Evolutionary conservation across 2,329 filamentous ascomycete genomes (phyloP).

Genomic region (Xylaria sp.): DNA sequence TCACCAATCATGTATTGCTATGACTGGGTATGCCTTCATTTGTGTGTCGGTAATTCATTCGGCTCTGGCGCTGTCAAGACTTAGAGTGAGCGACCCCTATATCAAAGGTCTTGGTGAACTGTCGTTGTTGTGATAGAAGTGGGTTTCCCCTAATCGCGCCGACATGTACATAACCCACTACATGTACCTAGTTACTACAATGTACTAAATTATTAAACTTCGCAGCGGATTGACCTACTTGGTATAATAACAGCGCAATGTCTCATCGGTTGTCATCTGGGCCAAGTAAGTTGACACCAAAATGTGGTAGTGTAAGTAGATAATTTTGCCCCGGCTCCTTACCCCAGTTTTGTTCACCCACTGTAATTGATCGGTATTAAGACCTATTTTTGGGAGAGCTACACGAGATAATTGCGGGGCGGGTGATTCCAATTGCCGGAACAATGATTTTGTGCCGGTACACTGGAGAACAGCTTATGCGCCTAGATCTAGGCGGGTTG

Average conservation of each 20-base stretch:
- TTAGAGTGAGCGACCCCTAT: background rate
- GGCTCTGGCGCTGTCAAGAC: background rate
- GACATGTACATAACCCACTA: too few species aligned
- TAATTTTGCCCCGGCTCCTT: background rate
- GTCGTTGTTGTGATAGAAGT: background rate
- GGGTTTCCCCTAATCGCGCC: background rate
- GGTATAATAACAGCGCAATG: too few species aligned
- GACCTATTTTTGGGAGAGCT: conserved; percentile 14
- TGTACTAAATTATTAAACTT: background rate
- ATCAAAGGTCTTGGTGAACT: background rate
- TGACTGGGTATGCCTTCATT: background rate
- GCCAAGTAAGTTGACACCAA: background rate
- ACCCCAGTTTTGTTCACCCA: background rate
- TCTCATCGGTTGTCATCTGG: too few species aligned
- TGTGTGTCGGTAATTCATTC: background rate
- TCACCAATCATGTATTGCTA: background rate
- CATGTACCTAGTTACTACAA: background rate
- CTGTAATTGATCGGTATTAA: background rate
- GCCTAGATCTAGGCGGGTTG: background rate
- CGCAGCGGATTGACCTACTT: too few species aligned
- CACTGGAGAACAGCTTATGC: background rate
- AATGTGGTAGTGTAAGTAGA: background rate
- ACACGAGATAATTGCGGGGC: conserved; percentile 1
- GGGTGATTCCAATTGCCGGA: background rate
- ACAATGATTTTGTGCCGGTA: background rate